Conservation (phyloP, 805 yeast genomes). For the Spencermartinsiella europaea region DNA sequence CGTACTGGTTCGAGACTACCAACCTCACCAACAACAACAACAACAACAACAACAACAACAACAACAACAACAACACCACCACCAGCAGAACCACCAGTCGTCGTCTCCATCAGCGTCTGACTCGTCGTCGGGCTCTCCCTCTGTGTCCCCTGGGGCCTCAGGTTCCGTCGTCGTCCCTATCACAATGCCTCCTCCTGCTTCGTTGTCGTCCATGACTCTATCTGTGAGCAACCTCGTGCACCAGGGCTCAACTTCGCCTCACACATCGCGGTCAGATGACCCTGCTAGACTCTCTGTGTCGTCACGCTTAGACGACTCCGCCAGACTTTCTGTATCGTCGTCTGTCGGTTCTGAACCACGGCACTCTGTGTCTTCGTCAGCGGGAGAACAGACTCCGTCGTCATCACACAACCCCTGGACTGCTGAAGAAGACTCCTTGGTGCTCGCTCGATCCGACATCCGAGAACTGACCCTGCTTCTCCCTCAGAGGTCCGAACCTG, state of each 20-base stretch:
- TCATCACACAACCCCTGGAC: constrained; percentile 35
- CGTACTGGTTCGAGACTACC: background rate
- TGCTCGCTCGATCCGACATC: constrained; percentile 56
- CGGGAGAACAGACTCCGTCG: background rate
- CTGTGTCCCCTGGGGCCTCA: background rate
- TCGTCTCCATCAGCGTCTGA: background rate
- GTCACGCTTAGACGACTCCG: too few species aligned
- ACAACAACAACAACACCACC: too few species aligned
- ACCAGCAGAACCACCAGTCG: too few species aligned
- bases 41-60: constrained; percentile 1
- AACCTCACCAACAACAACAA: background rate
- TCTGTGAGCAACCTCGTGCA: background rate
- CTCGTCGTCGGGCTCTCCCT: background rate
- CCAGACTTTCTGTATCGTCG: background rate
- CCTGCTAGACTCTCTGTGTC: background rate
- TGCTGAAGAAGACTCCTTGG: constrained; percentile 64
- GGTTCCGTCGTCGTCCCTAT: constrained; percentile 9
- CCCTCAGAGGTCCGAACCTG: constrained; percentile 69
- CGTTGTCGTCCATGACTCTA: background rate
- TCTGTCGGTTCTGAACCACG: background rate
- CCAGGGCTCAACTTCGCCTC: background rate
- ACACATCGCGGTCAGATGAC: too few species aligned
- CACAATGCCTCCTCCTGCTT: constrained; percentile 6
- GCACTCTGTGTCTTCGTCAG: too few species aligned
- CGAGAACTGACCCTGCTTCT: constrained; percentile 70